These are phyloP conservation scores for Pyrenula aspistea DNA, from an alignment of 495 filamentous ascomycete species.

Conservation along the genomic window DNA sequence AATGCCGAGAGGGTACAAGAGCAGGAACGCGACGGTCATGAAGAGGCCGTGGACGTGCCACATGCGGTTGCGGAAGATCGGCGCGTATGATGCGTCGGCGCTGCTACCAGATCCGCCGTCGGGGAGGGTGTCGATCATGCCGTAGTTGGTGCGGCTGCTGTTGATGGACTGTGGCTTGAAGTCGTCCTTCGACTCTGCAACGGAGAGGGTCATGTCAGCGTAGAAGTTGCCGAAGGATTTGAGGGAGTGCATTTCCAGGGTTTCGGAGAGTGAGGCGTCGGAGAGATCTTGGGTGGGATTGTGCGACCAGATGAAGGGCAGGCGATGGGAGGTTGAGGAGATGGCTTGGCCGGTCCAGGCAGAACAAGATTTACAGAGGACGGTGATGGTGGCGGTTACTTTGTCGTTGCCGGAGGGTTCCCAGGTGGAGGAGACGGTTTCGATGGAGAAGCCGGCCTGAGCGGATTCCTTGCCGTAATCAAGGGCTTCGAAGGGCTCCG, in stretches of 20 bases:
- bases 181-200: not conserved
- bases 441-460: not conserved
- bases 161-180: not conserved
- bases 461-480: not conserved
- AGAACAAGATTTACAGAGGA: not conserved
- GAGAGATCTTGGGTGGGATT: not conserved
- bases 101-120: not conserved
- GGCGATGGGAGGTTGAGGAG: not conserved
- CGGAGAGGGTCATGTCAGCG: conserved; percentile 31
- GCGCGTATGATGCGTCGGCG: not conserved
- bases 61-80: not conserved
- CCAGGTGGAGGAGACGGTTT: not conserved
- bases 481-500: not conserved
- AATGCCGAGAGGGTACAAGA: not conserved
- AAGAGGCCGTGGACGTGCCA: not conserved
- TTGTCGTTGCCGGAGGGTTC: not conserved
- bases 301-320: not conserved
- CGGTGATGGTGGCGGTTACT: not conserved
- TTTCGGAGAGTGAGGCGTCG: not conserved
- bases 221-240: conserved; percentile 43
- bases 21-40: not conserved
- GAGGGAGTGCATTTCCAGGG: conserved; percentile 35
- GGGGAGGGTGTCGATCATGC: not conserved
- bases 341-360: not conserved
- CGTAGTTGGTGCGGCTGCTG: not conserved